These are phyloP conservation scores for Epichloe scottii DNA, from an alignment of 2,329 filamentous ascomycete species.

Conservation along the genomic window DNA sequence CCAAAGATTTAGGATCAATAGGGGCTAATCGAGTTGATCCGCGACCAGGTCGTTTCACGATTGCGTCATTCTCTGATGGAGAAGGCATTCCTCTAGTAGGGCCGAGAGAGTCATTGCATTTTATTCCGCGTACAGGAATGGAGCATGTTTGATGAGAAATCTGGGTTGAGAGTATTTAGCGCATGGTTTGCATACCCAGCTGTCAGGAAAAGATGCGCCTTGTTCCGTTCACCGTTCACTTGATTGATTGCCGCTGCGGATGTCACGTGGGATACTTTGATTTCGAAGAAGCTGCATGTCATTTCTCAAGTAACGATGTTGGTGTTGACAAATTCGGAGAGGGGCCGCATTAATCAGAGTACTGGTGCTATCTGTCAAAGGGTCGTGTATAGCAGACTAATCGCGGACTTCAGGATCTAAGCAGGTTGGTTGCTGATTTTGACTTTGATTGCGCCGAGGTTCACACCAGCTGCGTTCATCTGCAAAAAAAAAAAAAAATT, in stretches of 20 bases:
- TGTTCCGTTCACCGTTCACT: not conserved
- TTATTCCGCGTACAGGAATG: not conserved
- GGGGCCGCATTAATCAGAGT: too few relatives aligned
- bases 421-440: not conserved
- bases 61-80: conserved; percentile 20
- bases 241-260: too few relatives aligned
- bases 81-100: not conserved
- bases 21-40: conserved; percentile 15
- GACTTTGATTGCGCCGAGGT: not conserved
- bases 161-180: not conserved
- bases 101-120: too few relatives aligned
- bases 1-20: not conserved
- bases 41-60: conserved; percentile 18
- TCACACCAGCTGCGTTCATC: too few relatives aligned
- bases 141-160: not conserved
- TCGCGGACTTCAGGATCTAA: too few relatives aligned
- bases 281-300: too few relatives aligned
- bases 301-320: too few relatives aligned
- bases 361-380: too few relatives aligned
- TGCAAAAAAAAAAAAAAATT: too few relatives aligned
- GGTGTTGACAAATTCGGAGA: too few relatives aligned
- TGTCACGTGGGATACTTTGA: too few relatives aligned
- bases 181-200: not conserved
- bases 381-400: too few relatives aligned
- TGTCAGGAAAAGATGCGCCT: not conserved